These are phyloP conservation scores for Hydnum rufescens DNA, from an alignment of 768 basidiomycete genomes.

Conservation along the genomic window DNA sequence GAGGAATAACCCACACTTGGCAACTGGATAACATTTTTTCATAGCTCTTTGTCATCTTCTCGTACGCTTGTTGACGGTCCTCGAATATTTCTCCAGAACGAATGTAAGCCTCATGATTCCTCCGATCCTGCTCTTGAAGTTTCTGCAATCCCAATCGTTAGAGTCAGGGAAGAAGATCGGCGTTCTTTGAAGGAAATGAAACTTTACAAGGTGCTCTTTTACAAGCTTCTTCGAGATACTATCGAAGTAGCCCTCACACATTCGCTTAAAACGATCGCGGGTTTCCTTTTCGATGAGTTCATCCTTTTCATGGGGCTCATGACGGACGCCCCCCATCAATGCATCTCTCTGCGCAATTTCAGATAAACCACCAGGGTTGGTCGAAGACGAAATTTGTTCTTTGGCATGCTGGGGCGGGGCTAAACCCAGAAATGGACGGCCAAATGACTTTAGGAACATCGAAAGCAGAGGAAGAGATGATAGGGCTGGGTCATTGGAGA, in stretches of 20 bases:
- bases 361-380: conserved; percentile 18
- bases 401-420: conserved; percentile 25
- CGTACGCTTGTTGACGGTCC: conserved; percentile 95
- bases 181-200: no score
- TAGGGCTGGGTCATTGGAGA: conserved; percentile 71
- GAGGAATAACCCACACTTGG: conserved; percentile 42
- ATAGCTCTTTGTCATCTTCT: conserved; percentile 93
- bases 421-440: conserved; percentile 72
- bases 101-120: conserved; percentile 98
- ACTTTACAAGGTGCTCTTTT: conserved; percentile 68
- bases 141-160: conserved; percentile 29
- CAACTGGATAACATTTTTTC: conserved; percentile 81
- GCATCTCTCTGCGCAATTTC: conserved; percentile 22
- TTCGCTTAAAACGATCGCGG: conserved; percentile 72
- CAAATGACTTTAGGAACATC: conserved; percentile 86
- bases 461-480: conserved; percentile 79
- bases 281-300: conserved; percentile 73
- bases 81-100: conserved; percentile 98
- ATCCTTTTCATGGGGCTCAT: conserved; percentile 21
- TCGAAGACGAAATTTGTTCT: conserved; percentile 33
- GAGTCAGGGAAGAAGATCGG: not conserved
- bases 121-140: conserved; percentile 87
- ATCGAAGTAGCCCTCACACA: conserved; percentile 89
- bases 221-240: conserved; percentile 78
- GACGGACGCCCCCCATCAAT: not conserved